Conservation (phyloP, 169 alveolate species). For the Neospora caninum region DNA sequence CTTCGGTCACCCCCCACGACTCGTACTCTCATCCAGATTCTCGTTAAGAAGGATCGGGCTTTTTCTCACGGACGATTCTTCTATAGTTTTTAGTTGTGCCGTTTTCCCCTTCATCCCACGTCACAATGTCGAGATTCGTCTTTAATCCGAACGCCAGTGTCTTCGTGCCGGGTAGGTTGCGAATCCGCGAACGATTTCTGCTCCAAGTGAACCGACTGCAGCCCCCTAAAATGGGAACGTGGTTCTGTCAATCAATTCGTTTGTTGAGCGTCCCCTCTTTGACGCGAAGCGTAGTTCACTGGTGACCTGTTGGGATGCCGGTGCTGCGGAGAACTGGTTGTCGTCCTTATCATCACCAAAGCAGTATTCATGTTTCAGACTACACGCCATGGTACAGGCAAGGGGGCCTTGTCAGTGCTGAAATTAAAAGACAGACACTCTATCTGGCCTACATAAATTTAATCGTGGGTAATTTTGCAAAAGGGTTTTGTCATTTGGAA, state of each 20-base stretch:
- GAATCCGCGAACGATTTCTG: background rate
- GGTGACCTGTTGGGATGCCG: background rate
- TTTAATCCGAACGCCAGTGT: slow-evolving; percentile 49
- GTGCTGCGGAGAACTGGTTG: too few species aligned
- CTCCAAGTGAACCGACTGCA: background rate
- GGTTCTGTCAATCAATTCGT: background rate
- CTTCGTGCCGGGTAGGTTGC: slow-evolving; percentile 47
- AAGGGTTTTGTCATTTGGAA: too few species aligned
- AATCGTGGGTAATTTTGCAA: background rate
- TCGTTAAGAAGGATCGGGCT: background rate
- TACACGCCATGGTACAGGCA: too few species aligned
- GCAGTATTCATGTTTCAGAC: too few species aligned
- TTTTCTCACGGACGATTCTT: background rate
- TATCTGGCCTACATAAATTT: background rate
- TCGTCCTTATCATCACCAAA: too few species aligned
- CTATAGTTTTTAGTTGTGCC: background rate
- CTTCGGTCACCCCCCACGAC: slow-evolving; percentile 1
- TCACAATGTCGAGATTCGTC: slow-evolving; percentile 32
- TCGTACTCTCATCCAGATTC: background rate
- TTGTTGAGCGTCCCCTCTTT: background rate
- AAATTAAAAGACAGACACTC: too few species aligned
- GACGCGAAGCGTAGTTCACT: background rate
- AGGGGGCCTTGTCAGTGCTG: too few species aligned
- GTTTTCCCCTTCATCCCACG: background rate
- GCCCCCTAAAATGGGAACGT: background rate